A percentile compares a stretch with the other conserved stretches of the same genome.
Evolutionary conservation across 495 filamentous ascomycete species (phyloP).

Genomic region (Penicillium bovifimosum): DNA sequence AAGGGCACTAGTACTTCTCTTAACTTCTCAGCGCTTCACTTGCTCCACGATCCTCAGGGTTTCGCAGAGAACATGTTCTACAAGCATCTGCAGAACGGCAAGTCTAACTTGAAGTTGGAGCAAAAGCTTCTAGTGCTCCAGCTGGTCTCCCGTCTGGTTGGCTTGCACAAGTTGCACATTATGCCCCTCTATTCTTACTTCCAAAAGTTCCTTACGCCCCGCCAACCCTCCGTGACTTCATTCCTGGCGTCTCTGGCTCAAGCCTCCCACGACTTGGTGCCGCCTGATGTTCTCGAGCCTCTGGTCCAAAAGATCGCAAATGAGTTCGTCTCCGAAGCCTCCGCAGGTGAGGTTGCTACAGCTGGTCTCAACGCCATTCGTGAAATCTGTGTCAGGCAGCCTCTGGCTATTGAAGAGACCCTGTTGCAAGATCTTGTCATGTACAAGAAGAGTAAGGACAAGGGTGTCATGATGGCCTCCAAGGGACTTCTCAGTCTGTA

Average conservation of each 20-base stretch:
- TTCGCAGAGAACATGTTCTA: constrained; percentile 88
- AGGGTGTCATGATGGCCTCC: constrained; percentile 95
- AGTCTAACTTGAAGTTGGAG: constrained; percentile 83
- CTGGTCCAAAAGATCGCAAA: constrained; percentile 94
- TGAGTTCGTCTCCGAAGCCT: constrained; percentile 94
- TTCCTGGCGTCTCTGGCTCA: constrained; percentile 92
- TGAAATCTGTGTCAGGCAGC: constrained; percentile 87
- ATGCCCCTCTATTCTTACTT: constrained; percentile 84
- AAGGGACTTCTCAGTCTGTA: constrained; percentile 86
- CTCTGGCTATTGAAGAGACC: constrained; percentile 90
- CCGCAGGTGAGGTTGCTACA: constrained; percentile 82
- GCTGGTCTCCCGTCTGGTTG: constrained; percentile 83
- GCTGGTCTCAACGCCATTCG: constrained; percentile 93
- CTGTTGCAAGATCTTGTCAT: constrained; percentile 93
- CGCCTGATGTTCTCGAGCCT: constrained; percentile 88
- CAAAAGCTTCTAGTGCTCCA: constrained; percentile 85
- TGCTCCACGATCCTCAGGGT: constrained; percentile 91
- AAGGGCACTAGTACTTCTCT: constrained; percentile 80
- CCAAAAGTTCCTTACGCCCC: constrained; percentile 78
- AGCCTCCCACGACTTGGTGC: constrained; percentile 83
- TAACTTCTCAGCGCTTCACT: constrained; percentile 97
- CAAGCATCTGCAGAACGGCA: constrained; percentile 82
- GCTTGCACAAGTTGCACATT: constrained; percentile 84
- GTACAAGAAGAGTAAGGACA: constrained; percentile 97
- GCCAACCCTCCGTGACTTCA: constrained; percentile 87